Base-by-base conservation (phyloP, 192 early-diverging fungal genomes). In the Kickxella alabastrina region DNA sequence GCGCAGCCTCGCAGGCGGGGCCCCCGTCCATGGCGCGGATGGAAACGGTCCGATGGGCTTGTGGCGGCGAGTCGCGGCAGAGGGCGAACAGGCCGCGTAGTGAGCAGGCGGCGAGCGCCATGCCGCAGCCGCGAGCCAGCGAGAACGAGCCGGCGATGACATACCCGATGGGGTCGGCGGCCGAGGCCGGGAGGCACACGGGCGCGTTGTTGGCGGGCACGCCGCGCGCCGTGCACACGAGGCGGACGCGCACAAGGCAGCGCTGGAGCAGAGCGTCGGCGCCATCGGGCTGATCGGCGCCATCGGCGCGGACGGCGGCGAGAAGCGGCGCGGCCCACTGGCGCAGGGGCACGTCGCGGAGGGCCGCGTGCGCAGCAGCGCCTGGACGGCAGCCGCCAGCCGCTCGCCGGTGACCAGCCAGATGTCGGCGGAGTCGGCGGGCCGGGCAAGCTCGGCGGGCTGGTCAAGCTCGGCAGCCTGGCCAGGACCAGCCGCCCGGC, bases 61-160 rank as follows among this genome's bases (percentile, higher is more conserved):
- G 31, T n/a, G 9, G 4, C 4, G 42, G 24, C 0, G 32, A 17
- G 1, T 32, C 44, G 13, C 12, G 31, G 46, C 58, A 66, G 19
- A 57, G 31, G 25, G 19, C 37, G 50, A 54, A 75, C 40, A 75
- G 52, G 1, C 71, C 71, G 10, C 22, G 53, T 19, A 75, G 53
- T 31, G 71, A 75, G 31, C 71, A 75, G 3, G 71, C 71, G 6
- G 64, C 71, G 13, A 75, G 42, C 14, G 59, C 71, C 64, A 75
- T 63, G 23, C 59, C 65, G 21, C 56, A 75, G 26, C 71, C 71
- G 13, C 71, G 64, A 2, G 71, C 71, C 13, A 75, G 71, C 19
- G 71, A 75, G 22, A 67, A 75, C 22, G 71, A 75, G 24, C 64
- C 59, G 7, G 64, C 57, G 45, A 59, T 67, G 28, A 68, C 57